phyloP scores from a whole-genome alignment of 805 yeast genomes.

The Metschnikowia matae region DNA sequence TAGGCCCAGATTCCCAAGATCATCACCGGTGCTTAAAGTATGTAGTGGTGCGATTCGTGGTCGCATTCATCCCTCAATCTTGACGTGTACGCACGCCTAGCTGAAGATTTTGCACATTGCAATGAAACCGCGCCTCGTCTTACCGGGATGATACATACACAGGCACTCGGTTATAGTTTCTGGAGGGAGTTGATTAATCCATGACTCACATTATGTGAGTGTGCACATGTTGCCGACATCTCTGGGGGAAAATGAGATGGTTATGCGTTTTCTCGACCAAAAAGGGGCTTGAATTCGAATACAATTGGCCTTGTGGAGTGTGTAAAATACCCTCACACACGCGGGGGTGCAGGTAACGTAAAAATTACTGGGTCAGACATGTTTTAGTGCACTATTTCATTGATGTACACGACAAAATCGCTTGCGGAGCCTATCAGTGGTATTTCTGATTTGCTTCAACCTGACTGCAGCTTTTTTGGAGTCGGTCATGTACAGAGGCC shows the following conservation, averaged over 20 bases:
- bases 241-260: background rate
- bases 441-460: conserved; percentile 6
- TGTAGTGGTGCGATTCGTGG: background rate
- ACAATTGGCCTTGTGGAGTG: background rate
- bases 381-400: background rate
- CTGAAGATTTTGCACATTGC: background rate
- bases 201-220: background rate
- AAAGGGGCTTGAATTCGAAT: background rate
- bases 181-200: background rate
- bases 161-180: background rate
- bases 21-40: conserved; percentile 2
- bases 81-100: background rate
- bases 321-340: background rate
- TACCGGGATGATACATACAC: background rate
- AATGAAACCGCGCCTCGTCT: background rate
- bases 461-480: conserved; percentile 3
- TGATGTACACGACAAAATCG: background rate
- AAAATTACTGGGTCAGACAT: no score
- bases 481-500: conserved; percentile 17
- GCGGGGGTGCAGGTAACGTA: background rate
- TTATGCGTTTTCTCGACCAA: background rate
- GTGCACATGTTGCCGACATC: background rate
- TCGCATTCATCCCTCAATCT: background rate
- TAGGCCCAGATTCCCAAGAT: conserved; percentile 16
- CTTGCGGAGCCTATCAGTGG: conserved; percentile 9